Conservation (phyloP, 75 land plant genomes). For the Larix kaempferi region DNA sequence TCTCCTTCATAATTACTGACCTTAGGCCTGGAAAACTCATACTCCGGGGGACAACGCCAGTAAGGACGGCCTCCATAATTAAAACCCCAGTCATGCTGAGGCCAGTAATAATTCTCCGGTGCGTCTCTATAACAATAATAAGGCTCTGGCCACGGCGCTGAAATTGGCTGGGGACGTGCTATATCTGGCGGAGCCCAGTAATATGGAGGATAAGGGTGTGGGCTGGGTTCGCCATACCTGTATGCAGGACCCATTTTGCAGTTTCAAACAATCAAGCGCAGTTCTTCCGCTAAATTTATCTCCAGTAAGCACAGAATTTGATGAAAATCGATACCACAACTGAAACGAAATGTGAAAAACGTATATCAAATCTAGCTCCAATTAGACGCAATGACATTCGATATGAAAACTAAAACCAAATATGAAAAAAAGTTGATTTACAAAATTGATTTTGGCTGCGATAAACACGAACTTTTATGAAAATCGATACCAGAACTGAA, state of each 20-base stretch:
- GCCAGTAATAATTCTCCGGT: conserved; percentile 5
- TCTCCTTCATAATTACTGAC: neutral
- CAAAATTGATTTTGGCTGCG: too few species aligned
- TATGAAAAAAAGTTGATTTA: too few species aligned
- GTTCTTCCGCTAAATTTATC: too few species aligned
- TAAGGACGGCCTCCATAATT: conserved; percentile 22
- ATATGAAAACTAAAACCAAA: too few species aligned
- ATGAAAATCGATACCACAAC: neutral
- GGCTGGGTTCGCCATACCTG: conserved; percentile 20
- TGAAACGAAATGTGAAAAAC: neutral
- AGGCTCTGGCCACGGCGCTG: conserved; percentile 18
- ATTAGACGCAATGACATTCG: too few species aligned
- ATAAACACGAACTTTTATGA: neutral
- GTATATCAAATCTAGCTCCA: neutral
- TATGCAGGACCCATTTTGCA: conserved; percentile 18
- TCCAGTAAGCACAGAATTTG: neutral
- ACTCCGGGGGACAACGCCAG: conserved; percentile 9
- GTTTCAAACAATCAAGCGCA: neutral
- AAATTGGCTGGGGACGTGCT: conserved; percentile 11
- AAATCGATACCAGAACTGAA: neutral
- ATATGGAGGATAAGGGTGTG: conserved; percentile 5
- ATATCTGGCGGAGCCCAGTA: conserved; percentile 15
- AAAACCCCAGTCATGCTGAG: conserved; percentile 21
- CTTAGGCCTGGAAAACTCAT: neutral
- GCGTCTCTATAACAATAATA: neutral